Conservation (phyloP, 306 rosid genomes). For the Vigna nakashimae region DNA sequence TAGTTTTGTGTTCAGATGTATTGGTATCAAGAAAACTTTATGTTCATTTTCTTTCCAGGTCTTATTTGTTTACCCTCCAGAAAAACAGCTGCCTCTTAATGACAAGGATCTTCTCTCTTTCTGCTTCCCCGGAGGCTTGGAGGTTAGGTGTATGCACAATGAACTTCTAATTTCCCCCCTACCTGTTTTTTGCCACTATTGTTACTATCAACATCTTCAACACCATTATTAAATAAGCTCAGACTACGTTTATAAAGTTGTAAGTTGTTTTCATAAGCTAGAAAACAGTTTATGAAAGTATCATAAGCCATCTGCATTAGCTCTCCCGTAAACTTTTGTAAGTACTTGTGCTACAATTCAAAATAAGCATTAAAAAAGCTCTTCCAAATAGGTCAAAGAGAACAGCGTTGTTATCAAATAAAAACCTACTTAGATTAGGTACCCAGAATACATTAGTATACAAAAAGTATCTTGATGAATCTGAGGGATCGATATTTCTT, state of each 20-base stretch:
- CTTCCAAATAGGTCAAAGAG: neutral
- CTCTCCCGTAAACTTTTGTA: neutral
- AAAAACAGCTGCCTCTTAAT: slow-evolving; percentile 84
- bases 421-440: neutral
- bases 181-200: slow-evolving; percentile 11
- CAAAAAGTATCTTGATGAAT: slow-evolving; percentile 19
- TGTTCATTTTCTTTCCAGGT: slow-evolving; percentile 59
- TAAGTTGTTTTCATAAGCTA: neutral
- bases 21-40: slow-evolving; percentile 14
- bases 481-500: slow-evolving; percentile 27
- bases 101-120: slow-evolving; percentile 93
- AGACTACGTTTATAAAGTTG: neutral
- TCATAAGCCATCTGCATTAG: neutral
- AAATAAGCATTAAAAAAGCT: neutral
- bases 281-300: neutral
- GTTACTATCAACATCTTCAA: neutral
- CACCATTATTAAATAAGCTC: neutral
- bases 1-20: slow-evolving; percentile 31
- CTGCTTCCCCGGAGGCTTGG: slow-evolving; percentile 98
- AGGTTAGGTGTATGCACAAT: slow-evolving; percentile 66
- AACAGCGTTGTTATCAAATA: slow-evolving; percentile 21
- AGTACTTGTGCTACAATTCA: neutral
- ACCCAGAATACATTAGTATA: slow-evolving; percentile 13
- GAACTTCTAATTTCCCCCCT: slow-evolving; percentile 30
- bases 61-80: slow-evolving; percentile 96